These are phyloP conservation scores for Cyclotella distinguenda DNA, from an alignment of 108 stramenopile species.

Conservation along the genomic window DNA sequence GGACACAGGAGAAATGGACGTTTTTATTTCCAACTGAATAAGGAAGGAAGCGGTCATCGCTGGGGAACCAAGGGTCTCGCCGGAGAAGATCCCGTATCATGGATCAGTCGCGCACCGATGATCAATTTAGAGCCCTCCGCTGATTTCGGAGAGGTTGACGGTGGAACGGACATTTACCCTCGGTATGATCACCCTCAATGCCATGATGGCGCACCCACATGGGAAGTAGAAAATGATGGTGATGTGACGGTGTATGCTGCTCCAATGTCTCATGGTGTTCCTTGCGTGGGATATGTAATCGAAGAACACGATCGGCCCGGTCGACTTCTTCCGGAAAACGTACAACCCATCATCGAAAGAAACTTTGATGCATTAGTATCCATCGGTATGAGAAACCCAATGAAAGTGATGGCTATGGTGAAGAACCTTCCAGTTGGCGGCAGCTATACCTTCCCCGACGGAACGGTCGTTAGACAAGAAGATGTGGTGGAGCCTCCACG, in stretches of 20 bases:
- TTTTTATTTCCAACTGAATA: constrained; percentile 53
- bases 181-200: constrained; percentile 69
- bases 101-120: constrained; percentile 74
- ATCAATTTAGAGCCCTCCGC: constrained; percentile 49
- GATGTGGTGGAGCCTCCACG: constrained; percentile 82
- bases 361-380: constrained; percentile 72
- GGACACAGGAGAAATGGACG: constrained; percentile 46
- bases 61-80: constrained; percentile 62
- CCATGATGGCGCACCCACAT: constrained; percentile 74
- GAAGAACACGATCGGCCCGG: constrained; percentile 83
- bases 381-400: constrained; percentile 71
- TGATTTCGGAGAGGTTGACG: constrained; percentile 42
- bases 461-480: constrained; percentile 74
- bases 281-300: constrained; percentile 93
- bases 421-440: constrained; percentile 78
- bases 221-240: constrained; percentile 84
- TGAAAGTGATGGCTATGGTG: constrained; percentile 83
- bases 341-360: constrained; percentile 72
- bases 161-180: constrained; percentile 73
- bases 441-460: constrained; percentile 89
- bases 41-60: constrained; percentile 13
- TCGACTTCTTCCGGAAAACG: constrained; percentile 73
- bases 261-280: constrained; percentile 93
- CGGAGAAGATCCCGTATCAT: constrained; percentile 64
- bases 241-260: constrained; percentile 83